Evolutionary conservation across 495 filamentous ascomycete genomes (phyloP), one percentile per base, ranked within the genome.

Genomic region (Diplogelasinospora grovesii): DNA sequence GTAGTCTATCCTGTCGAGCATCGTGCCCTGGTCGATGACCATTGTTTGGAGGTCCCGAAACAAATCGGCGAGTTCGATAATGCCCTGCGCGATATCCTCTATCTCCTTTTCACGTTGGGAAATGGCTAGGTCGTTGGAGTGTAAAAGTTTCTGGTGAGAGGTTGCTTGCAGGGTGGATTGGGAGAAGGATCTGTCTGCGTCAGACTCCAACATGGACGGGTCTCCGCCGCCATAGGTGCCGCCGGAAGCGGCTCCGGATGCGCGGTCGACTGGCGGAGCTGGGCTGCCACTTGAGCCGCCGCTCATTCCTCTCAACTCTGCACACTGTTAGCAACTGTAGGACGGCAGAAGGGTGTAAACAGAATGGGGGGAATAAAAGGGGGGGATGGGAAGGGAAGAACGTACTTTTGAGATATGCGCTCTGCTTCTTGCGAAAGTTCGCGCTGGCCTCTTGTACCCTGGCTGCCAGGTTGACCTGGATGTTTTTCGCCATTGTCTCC

Each of bases 11-110:
- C 92, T 77, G 64, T 98, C 92, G 16, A 98, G 77, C 83, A 98
- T 88, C 20, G 87, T 96, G 9, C 92, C 92, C 64, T 98, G 92
- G 60, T 98, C 92, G 44, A 98, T 98, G 41, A 98, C 82, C 89
- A 98, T 95, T 15, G 72, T 78, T 56, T 98, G 93, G 14, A 98
- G 65, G 47, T 97, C 93, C 31, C 90, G 86, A 70, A 98, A 98
- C 27, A 98, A 88, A 56, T 95, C 89, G 1, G 89, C 82, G 2
- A 98, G 72, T 49, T 97, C 93, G 52, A 98, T 95, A 59, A 98
- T 95, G 28, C 92, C 92, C 53, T 94, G 88, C 0, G 92, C 92
- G 45, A 98, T 97, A 45, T 95, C 87, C 44, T 89, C 92, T 63
- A 98, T 98, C 57, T 96, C 92, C n/a, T 81, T 77, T 64, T 98